Evolutionary conservation across 306 rosid genomes (phyloP).

Genomic region (Clitoria ternatea): DNA sequence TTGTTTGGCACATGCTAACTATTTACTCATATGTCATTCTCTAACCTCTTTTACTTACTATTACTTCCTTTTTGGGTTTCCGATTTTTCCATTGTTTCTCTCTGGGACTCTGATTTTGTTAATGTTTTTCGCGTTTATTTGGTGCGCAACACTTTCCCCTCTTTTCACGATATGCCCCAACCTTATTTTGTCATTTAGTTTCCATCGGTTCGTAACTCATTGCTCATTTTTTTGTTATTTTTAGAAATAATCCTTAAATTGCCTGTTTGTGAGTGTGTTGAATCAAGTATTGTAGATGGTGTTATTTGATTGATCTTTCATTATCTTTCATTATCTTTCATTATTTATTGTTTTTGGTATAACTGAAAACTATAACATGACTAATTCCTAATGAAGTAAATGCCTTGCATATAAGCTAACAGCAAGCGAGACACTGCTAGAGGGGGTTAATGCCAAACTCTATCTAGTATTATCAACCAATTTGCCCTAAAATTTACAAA

Average conservation of each 20-base stretch:
- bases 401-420: no score
- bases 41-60: not conserved
- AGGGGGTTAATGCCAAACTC: no score
- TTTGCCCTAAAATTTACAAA: no score
- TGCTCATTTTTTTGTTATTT: not conserved
- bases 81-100: not conserved
- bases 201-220: not conserved
- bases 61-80: constrained; percentile 19
- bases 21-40: not conserved
- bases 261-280: not conserved
- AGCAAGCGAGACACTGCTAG: no score
- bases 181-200: not conserved
- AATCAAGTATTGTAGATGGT: not conserved
- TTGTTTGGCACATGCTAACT: no score
- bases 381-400: no score
- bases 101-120: not conserved
- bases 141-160: no score
- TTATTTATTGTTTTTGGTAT: no score
- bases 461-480: no score
- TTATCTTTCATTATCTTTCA: no score
- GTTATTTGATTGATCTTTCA: not conserved
- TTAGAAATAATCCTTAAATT: not conserved
- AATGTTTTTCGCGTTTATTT: no score
- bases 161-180: not conserved
- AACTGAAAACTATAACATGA: no score